Percentiles rank a stretch among this genome's conserved stretches.
Conservation (phyloP, 257 asterid species). For the Gentiana macrophylla region DNA sequence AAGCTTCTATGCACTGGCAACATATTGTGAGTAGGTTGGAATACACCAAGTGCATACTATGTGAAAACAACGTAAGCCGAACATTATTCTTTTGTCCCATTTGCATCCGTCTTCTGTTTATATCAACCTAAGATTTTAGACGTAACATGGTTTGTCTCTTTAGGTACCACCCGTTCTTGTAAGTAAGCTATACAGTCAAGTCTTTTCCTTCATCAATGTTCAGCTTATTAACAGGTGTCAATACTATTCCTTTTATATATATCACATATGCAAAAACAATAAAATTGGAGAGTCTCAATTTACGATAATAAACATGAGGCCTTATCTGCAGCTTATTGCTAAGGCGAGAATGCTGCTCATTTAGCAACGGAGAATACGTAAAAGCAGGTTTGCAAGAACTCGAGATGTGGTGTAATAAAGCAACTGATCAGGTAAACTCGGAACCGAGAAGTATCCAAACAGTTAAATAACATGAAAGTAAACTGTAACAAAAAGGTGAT, state of each 20-base stretch:
- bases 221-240: conserved; percentile 88
- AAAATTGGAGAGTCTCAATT: too few species aligned
- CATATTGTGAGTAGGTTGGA: conserved; percentile 60
- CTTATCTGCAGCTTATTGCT: conserved; percentile 58
- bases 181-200: conserved; percentile 80
- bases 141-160: conserved; percentile 13
- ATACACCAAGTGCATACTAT: conserved; percentile 49
- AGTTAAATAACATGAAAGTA: conserved; percentile 12
- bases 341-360: conserved; percentile 94
- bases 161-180: conserved; percentile 66
- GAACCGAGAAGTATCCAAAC: conserved; percentile 1
- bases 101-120: conserved; percentile 7
- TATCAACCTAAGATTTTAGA: conserved; percentile 7
- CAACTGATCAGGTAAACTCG: conserved; percentile 48
- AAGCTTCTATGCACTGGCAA: conserved; percentile 80
- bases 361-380: conserved; percentile 90
- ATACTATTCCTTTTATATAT: too few species aligned
- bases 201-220: conserved; percentile 88
- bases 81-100: conserved; percentile 2
- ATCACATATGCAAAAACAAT: too few species aligned
- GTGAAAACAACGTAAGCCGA: conserved; percentile 54
- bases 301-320: conserved; percentile 2
- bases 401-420: conserved; percentile 71
- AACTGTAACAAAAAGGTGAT: conserved; percentile 11
- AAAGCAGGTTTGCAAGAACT: conserved; percentile 86